A percentile compares a stretch with the other conserved stretches of the same genome.
Evolutionary conservation across 2,329 filamentous ascomycete genomes (phyloP).

Genomic region (Neofusicoccum parvum): DNA sequence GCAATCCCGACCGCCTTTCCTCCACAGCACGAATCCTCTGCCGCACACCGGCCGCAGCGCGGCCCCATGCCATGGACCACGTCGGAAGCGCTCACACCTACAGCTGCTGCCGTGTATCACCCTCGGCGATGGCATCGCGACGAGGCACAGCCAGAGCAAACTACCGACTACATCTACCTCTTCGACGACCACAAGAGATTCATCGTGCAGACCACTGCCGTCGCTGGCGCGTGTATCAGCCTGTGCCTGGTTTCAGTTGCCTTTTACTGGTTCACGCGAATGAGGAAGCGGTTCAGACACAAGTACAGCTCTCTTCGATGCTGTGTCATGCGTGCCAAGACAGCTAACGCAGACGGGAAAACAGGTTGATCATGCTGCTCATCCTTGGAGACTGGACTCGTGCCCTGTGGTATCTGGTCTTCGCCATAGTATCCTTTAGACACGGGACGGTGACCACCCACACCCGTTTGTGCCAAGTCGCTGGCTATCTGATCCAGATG

Average conservation of each 20-base stretch:
- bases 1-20: too few species aligned
- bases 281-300: slow-evolving; percentile 74
- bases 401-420: slow-evolving; percentile 68
- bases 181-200: slow-evolving; percentile 27
- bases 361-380: slow-evolving; percentile 71
- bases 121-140: background rate
- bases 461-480: slow-evolving; percentile 62
- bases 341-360: background rate
- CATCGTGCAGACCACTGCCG: slow-evolving; percentile 38
- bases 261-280: slow-evolving; percentile 70
- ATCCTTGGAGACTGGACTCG: slow-evolving; percentile 74
- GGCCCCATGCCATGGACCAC: background rate
- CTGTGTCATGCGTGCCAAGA: background rate
- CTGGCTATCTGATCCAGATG: slow-evolving; percentile 67
- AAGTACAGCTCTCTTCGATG: slow-evolving; percentile 53
- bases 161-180: slow-evolving; percentile 23
- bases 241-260: slow-evolving; percentile 24
- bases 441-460: slow-evolving; percentile 52
- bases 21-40: background rate
- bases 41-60: background rate
- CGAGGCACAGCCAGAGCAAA: background rate
- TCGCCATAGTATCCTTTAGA: slow-evolving; percentile 61
- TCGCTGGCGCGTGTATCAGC: slow-evolving; percentile 32
- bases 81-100: background rate
- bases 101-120: too few species aligned